These are phyloP conservation scores for Elymus sibiricus DNA, from an alignment of 176 grass and related monocot genomes.

Conservation along the genomic window DNA sequence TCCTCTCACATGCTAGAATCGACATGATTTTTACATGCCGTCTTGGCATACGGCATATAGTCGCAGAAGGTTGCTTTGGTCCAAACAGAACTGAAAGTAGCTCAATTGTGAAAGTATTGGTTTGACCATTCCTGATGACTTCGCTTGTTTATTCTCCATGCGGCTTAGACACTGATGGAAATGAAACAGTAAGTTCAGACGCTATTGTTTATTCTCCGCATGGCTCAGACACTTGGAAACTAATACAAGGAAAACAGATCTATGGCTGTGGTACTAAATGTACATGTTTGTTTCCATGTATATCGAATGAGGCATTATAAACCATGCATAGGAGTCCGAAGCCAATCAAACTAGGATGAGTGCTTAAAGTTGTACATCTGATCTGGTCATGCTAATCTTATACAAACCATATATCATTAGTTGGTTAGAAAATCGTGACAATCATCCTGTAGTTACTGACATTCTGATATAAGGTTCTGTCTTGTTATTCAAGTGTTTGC, in stretches of 20 bases:
- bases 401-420: background rate
- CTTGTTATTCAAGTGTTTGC: background rate
- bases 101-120: background rate
- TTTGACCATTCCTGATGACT: background rate
- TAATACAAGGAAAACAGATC: background rate
- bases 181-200: background rate
- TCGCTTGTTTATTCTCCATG: background rate
- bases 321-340: background rate
- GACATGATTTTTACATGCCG: background rate
- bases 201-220: background rate
- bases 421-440: background rate
- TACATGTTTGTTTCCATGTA: background rate
- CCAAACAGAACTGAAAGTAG: background rate
- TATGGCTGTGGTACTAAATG: background rate
- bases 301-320: background rate
- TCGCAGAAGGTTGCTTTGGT: background rate
- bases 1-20: background rate
- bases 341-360: conserved; percentile 6
- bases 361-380: background rate
- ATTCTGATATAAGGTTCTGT: background rate
- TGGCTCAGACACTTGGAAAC: background rate
- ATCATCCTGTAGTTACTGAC: background rate
- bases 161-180: background rate
- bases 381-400: background rate
- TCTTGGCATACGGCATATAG: background rate